Conservation (phyloP, 148 eudicot species). For the Vaccinium vitisidaea region DNA sequence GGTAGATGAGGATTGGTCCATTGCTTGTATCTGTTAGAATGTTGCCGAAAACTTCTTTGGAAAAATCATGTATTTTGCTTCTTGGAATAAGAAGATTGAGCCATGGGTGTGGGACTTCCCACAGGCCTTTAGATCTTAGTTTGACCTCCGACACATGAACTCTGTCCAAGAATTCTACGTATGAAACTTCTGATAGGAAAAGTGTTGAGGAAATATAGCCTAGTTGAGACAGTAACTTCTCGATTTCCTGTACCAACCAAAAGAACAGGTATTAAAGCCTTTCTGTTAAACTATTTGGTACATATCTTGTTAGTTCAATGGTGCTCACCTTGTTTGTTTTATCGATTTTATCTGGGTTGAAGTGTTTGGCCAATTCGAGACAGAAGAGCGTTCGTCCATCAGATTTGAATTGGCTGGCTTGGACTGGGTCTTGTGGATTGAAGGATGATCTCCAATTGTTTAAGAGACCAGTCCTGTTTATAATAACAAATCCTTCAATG, state of each 20-base stretch:
- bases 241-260: conserved; percentile 49
- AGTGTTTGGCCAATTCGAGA: conserved; percentile 69
- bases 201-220: conserved; percentile 69
- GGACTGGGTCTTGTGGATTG: conserved; percentile 69
- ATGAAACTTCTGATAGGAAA: conserved; percentile 56
- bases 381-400: conserved; percentile 72
- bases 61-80: conserved; percentile 58
- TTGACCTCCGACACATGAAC: conserved; percentile 74
- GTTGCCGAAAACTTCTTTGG: conserved; percentile 60
- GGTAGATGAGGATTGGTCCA: conserved; percentile 81
- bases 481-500: conserved; percentile 75
- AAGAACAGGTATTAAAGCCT: conserved; percentile 8
- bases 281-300: background rate
- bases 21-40: conserved; percentile 60
- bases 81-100: conserved; percentile 74
- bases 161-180: conserved; percentile 72
- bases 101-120: conserved; percentile 97
- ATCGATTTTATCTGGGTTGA: conserved; percentile 37
- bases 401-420: conserved; percentile 60
- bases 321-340: conserved; percentile 45
- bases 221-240: conserved; percentile 46
- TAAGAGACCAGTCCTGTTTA: conserved; percentile 60
- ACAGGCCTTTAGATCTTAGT: conserved; percentile 59
- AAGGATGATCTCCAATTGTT: conserved; percentile 86
- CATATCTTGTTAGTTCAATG: background rate